Base-by-base conservation (phyloP, 441 rosid species). In the Gossypium trilobum region DNA sequence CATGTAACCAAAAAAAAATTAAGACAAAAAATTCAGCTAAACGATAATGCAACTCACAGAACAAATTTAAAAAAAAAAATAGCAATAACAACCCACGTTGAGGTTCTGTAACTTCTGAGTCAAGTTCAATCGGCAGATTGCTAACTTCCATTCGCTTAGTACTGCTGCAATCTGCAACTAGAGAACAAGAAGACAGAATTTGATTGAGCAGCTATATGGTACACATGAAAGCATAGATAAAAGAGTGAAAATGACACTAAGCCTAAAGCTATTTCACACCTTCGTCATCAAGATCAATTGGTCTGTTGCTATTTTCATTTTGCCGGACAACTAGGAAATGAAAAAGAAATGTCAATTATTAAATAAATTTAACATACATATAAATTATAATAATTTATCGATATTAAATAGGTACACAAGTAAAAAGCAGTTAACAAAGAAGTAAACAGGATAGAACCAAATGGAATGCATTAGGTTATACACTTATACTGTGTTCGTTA, bases 211-310 rank as follows among this genome's bases (percentile, higher is more conserved):
- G 31, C 23, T 17, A 48, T 52, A 55, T 60, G 51, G 33, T 23
- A 36, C 48, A 31, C 25, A 64, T 19, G 3, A 60, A 59, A 80
- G 9, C 42, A 65, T 36, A 14, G 25, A 27, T 52, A 59, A 55
- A 59, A 44, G 71, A 80, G 54, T 4, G 23, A 67, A 75, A 69
- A 72, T 8, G 11, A 59, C 54, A 10, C 44, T 2, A 31, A 60
- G 27, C 17, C 36, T n/a, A 22, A 25, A 19, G 20, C 51, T 59
- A 44, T 14, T 22, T 33, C 57, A 58, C 27, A 14, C 66, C 67
- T 58, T 71, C 57, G 0, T 23, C 5, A 13, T 71, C 74, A 71
- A 71, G 74, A 58, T 59, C 65, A 59, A 58, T 71, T 42, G 57
- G 3, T 44, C n/a, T 54, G 36, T 54, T 6, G 65, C 36, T 57